Evolutionary conservation across 2,329 filamentous ascomycete species (phyloP).

Genomic region (Plectosphaerella plurivora): DNA sequence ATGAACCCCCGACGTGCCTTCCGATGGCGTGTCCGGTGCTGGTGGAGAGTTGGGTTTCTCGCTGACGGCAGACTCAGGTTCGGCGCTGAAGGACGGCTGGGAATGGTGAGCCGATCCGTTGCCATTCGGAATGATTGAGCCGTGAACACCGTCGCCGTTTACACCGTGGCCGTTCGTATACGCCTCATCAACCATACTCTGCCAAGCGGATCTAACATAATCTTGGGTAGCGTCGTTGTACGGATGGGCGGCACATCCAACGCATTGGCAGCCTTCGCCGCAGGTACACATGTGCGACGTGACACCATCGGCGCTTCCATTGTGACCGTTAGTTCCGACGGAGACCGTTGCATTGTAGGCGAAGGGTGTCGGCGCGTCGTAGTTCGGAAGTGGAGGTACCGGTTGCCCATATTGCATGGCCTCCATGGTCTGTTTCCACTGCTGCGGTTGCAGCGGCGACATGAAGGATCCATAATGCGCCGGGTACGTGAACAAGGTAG

Average conservation of each 20-base stretch:
- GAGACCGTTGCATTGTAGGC: slow-evolving; percentile 1
- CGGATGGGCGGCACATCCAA: slow-evolving; percentile 64
- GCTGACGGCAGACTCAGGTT: slow-evolving; percentile 3
- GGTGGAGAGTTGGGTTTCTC: slow-evolving; percentile 23
- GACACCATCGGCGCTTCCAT: neutral
- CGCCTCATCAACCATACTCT: slow-evolving; percentile 30
- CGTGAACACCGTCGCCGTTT: slow-evolving; percentile 13
- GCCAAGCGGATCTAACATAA: slow-evolving; percentile 45
- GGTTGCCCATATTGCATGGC: slow-evolving; percentile 31
- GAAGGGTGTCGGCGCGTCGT: slow-evolving; percentile 4
- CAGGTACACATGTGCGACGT: slow-evolving; percentile 51
- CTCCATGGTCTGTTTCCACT: slow-evolving; percentile 45
- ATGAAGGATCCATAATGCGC: slow-evolving; percentile 50
- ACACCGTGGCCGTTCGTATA: slow-evolving; percentile 16
- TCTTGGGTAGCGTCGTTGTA: slow-evolving; percentile 60
- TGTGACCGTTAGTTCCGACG: slow-evolving; percentile 14
- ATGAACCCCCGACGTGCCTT: slow-evolving; percentile 35
- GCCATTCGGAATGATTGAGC: slow-evolving; percentile 11
- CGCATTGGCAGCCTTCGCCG: slow-evolving; percentile 61
- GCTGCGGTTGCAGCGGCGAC: slow-evolving; percentile 49
- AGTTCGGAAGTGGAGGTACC: slow-evolving; percentile 16
- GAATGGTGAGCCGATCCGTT: slow-evolving; percentile 14
- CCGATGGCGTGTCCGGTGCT: slow-evolving; percentile 41
- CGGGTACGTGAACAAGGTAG: slow-evolving; percentile 47
- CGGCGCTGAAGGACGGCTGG: slow-evolving; percentile 12